Conservation (phyloP, 805 yeast species). For the Wickerhamomyces rabaulensis region DNA sequence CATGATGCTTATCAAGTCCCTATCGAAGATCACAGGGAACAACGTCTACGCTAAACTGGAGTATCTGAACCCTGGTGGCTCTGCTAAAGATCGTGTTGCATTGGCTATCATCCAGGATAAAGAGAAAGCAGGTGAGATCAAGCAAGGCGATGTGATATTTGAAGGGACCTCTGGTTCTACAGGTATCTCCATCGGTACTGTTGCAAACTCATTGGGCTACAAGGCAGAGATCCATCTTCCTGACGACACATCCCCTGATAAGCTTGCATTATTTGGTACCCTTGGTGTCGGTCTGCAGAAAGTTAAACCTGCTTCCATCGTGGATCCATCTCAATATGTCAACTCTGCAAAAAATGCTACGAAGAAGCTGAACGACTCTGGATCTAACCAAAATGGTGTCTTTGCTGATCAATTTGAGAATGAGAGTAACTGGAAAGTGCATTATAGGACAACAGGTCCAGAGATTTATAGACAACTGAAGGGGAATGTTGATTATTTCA, state of each 20-base stretch:
- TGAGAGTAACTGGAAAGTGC: constrained; percentile 83
- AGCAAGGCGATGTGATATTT: constrained; percentile 66
- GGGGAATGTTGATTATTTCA: constrained; percentile 64
- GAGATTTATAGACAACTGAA: constrained; percentile 78
- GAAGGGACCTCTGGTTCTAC: constrained; percentile 98
- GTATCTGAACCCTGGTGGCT: constrained; percentile 85
- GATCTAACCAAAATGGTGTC: constrained; percentile 48
- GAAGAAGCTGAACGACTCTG: constrained; percentile 34
- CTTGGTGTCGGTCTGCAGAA: constrained; percentile 81
- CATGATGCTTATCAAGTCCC: constrained; percentile 63
- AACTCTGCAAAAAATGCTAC: constrained; percentile 78
- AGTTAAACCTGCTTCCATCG: constrained; percentile 93
- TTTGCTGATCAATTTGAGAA: constrained; percentile 97
- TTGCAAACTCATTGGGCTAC: constrained; percentile 87
- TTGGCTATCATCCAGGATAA: constrained; percentile 70
- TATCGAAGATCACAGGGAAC: constrained; percentile 71
- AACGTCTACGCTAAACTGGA: constrained; percentile 85
- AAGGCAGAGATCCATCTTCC: constrained; percentile 91
- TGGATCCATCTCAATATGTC: constrained; percentile 89
- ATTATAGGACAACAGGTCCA: constrained; percentile 83
- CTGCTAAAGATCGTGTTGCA: constrained; percentile 94
- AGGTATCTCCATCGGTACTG: constrained; percentile 87
- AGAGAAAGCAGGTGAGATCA: constrained; percentile 52
- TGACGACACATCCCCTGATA: constrained; percentile 86
- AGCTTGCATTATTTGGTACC: constrained; percentile 60